Percentiles rank a stretch among this genome's conserved stretches.
Evolutionary conservation across 176 grass and related monocot species (phyloP).

Genomic region (Rhynchospora tenuis): DNA sequence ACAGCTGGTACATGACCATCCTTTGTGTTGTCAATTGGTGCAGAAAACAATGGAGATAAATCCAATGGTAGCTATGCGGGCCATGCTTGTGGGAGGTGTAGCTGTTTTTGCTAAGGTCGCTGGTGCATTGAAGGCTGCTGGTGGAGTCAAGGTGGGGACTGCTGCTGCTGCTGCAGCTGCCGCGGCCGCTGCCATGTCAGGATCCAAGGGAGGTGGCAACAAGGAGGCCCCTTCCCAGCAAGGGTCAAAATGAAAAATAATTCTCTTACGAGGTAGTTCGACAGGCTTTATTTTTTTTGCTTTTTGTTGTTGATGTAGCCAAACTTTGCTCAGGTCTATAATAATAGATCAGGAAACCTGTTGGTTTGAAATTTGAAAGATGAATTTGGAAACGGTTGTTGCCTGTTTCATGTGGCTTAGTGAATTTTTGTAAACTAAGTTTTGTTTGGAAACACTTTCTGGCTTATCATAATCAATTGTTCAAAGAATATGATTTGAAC

Average conservation of each 20-base stretch:
- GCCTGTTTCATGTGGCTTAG: not conserved
- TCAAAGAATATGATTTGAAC: not conserved
- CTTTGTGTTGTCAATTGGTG: not conserved
- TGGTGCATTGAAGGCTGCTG: constrained; percentile 71
- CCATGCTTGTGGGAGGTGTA: constrained; percentile 71
- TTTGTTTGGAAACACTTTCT: not conserved
- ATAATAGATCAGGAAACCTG: not conserved
- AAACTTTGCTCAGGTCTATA: not conserved
- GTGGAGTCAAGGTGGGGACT: constrained; percentile 63
- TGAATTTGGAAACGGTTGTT: not conserved
- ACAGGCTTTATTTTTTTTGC: not conserved
- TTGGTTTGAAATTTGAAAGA: not conserved
- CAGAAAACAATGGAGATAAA: constrained; percentile 62
- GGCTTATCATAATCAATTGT: not conserved
- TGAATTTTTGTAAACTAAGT: not conserved
- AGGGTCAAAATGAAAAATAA: constrained; percentile 35
- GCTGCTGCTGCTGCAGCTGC: constrained; percentile 69
- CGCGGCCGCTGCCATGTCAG: constrained; percentile 55
- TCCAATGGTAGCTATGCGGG: constrained; percentile 80
- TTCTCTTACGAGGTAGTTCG: not conserved
- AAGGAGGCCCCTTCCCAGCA: constrained; percentile 31
- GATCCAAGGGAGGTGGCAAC: constrained; percentile 31
- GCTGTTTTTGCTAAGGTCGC: constrained; percentile 76
- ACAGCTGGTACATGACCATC: not conserved
- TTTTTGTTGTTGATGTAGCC: not conserved